Evolutionary conservation across 176 grass and related monocot genomes (phyloP).

Genomic region (Hordeum marinum): DNA sequence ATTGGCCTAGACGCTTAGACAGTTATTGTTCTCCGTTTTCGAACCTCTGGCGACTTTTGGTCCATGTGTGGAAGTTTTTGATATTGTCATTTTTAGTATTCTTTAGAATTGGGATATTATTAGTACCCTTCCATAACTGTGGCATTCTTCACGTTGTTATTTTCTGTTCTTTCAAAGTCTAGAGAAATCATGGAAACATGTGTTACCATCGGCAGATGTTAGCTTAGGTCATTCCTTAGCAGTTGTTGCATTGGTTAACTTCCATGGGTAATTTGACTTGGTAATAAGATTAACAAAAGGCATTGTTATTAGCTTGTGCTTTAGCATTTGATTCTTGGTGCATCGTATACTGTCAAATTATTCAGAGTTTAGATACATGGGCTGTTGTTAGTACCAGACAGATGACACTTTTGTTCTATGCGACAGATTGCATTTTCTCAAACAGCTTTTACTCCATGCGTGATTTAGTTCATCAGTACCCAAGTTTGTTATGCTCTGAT

Average conservation of each 20-base stretch:
- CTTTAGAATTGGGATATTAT: conserved; percentile 12
- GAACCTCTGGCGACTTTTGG: background rate
- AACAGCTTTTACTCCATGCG: background rate
- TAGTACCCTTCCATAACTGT: background rate
- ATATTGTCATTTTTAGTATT: conserved; percentile 10
- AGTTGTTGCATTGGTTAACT: background rate
- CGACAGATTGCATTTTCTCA: background rate
- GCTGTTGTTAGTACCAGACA: background rate
- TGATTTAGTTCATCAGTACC: background rate
- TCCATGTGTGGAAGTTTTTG: background rate
- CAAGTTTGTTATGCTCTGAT: background rate
- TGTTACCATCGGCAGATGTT: background rate
- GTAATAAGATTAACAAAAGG: background rate
- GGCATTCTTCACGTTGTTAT: background rate
- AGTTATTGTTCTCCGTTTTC: background rate
- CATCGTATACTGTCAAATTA: background rate
- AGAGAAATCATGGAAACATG: conserved; percentile 17
- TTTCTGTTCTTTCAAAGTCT: conserved; percentile 1
- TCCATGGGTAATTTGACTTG: background rate
- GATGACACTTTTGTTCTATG: background rate
- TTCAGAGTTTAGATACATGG: background rate
- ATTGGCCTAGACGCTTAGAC: background rate
- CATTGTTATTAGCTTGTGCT: conserved; percentile 2
- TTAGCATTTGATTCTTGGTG: background rate
- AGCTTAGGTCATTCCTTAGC: background rate